A percentile compares a stretch with the other conserved stretches of the same genome.
phyloP scores from a whole-genome alignment of 2,329 filamentous ascomycete genomes.

The Hypoxylon sp. region DNA sequence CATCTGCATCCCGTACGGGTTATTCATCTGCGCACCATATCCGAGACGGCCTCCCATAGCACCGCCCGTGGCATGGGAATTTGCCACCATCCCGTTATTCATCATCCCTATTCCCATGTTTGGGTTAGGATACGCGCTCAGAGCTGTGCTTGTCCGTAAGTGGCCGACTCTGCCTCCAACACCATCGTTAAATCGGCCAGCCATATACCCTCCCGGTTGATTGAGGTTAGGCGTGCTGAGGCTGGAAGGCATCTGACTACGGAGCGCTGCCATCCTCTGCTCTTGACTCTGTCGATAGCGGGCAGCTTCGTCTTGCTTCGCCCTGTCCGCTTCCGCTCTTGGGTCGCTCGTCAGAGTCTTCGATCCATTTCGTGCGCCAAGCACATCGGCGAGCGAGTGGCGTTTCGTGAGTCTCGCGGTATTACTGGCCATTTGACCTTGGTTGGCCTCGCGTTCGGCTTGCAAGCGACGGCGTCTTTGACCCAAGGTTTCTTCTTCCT shows the following conservation, averaged over 20 bases:
- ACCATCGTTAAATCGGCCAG: constrained; percentile 68
- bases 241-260: constrained; percentile 62
- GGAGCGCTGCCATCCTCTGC: constrained; percentile 61
- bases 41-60: constrained; percentile 28
- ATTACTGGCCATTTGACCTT: constrained; percentile 62
- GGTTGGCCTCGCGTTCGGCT: constrained; percentile 73
- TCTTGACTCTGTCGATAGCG: constrained; percentile 58
- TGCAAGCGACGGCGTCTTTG: constrained; percentile 81
- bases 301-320: constrained; percentile 56
- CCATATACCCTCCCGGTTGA: constrained; percentile 60
- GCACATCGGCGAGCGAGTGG: constrained; percentile 67
- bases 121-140: constrained; percentile 32
- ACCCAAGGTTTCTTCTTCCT: constrained; percentile 81
- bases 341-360: constrained; percentile 54
- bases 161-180: constrained; percentile 54
- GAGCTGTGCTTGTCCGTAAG: constrained; percentile 42
- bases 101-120: constrained; percentile 1
- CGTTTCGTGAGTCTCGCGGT: constrained; percentile 59
- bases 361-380: constrained; percentile 56
- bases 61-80: constrained; percentile 37
- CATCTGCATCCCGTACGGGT: constrained; percentile 41
- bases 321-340: constrained; percentile 57
- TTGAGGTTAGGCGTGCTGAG: constrained; percentile 51
- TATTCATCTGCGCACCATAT: constrained; percentile 38
- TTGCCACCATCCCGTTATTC: constrained; percentile 42